Evolutionary conservation across 176 grass and related monocot species (phyloP), one percentile per base, ranked within the genome.

Genomic region (Triticum dicoccoides): DNA sequence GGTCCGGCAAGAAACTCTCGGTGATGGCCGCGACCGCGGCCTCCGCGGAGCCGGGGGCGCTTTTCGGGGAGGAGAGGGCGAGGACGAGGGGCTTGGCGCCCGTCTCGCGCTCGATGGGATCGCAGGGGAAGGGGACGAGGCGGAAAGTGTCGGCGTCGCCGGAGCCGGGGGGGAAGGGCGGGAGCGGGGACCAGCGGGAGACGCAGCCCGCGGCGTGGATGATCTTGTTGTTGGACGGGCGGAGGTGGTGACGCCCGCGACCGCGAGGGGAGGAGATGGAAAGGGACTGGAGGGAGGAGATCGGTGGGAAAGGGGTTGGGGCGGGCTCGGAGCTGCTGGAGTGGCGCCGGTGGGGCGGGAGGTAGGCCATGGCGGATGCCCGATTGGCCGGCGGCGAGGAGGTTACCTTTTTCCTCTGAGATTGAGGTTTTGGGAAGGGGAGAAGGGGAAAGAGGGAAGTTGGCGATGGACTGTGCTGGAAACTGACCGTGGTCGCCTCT

Each of bases 321-420:
- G 54, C 54, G 54, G 17, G 58, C 10, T 82, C 23, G 68, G 77
- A 59, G 44, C 56, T 4, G 77, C 25, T 44, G 24, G 33, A n/a
- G 32, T 85, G 87, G 33, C 87, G 87, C 82, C 85, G 85, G 68
- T 89, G 87, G 17, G 87, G 87, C 45, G 87, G 87, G 76, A 77
- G 58, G 47, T 91, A 91, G 42, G 69, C 76, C 78, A 88, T 91
- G 47, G 76, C 85, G 73, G 37, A 18, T 59, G 17, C 54, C 33
- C 61, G 25, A 23, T 10, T 59, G 18, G 20, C 11, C 27, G 51
- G 10, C 58, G 25, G 27, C 20, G 56, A 58, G 10, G 30, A 78
- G 54, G 54, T 58, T 8, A 5, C 51, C 45, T 49, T 49, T 49
- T 49, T 49, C 45, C 41, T 41, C 39, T 42, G 5, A 52, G 49